Percentiles rank a stretch among this genome's conserved stretches.
phyloP scores from a whole-genome alignment of 2,329 filamentous ascomycete species.

The Colletotrichum cordylinicola region DNA sequence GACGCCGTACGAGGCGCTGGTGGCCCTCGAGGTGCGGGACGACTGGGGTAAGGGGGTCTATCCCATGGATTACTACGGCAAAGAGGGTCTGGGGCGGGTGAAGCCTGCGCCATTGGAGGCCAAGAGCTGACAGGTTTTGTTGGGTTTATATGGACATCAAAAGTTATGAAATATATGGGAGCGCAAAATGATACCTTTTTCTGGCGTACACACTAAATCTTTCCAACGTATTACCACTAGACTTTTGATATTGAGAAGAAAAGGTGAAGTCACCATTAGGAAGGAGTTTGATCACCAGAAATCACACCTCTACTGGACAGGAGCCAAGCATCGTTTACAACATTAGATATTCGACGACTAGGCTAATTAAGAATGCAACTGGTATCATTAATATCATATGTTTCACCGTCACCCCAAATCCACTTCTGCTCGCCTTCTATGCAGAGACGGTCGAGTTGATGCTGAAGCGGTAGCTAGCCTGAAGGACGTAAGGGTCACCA shows the following conservation, averaged over 20 bases:
- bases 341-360: background rate
- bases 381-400: constrained; percentile 12
- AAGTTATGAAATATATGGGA: background rate
- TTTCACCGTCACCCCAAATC: background rate
- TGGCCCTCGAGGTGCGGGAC: constrained; percentile 81
- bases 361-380: background rate
- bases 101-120: constrained; percentile 47
- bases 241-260: background rate
- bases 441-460: constrained; percentile 38
- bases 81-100: constrained; percentile 86
- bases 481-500: constrained; percentile 65
- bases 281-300: background rate
- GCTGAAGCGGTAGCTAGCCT: constrained; percentile 67
- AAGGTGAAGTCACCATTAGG: background rate
- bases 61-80: constrained; percentile 98
- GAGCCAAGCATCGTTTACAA: background rate
- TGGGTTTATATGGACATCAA: background rate
- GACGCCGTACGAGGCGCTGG: constrained; percentile 93
- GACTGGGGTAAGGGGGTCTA: constrained; percentile 82
- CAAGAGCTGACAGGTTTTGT: constrained; percentile 3
- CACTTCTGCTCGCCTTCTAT: background rate
- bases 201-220: background rate
- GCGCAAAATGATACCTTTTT: constrained; percentile 1
- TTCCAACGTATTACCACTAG: background rate
- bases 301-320: background rate